Base-by-base conservation (phyloP, 2,329 filamentous ascomycete genomes). In the Taxawa tesnikishii region DNA sequence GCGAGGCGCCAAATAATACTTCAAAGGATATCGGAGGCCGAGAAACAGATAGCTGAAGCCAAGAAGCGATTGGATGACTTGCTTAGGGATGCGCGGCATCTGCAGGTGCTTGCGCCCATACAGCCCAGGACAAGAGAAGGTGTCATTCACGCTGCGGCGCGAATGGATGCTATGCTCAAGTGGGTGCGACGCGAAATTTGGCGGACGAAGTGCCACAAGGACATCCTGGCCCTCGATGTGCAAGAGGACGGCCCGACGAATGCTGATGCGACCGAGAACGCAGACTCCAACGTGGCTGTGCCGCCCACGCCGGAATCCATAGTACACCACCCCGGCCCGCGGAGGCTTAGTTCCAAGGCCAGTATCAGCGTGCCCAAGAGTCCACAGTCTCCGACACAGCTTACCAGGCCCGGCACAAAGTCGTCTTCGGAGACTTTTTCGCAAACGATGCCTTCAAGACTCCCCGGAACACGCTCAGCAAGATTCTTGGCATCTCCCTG, bases 161-260 rank as follows among this genome's bases (percentile, higher is more conserved):
- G 80, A 6, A 78, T 93, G 58, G 77, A 87, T 34, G 84, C 84
- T 3, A 85, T 88, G 51, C 61, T 98, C 38, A 93, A 90, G 53
- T 94, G 88, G 88, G 77, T 79, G n/a, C 72, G 88, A 38, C 79
- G 92, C 52, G 84, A 94, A 43, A 90, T 94, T 13, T 94, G 87
- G 84, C 81, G 78, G 33, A 72, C 88, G 46, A 88, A 75, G 49
- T 94, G 87, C 43, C 87, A 98, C 54, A 77, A 79, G 26, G 88
- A 94, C 46, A 87, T 96, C 38, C 62, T 98, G 13, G 65, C 75
- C 4, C 70, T 85, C 55, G 90, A 98, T 50, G 62, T 96, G 6
- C 80, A 88, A 33, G 83, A 94, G 43, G 87, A 94, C 36, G 49
- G 48, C n/a, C 43, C 42, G 34, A 29, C 43, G 29, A 36, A 8